phyloP scores from a whole-genome alignment of 257 asterid species.

The Forsythia suspensa region DNA sequence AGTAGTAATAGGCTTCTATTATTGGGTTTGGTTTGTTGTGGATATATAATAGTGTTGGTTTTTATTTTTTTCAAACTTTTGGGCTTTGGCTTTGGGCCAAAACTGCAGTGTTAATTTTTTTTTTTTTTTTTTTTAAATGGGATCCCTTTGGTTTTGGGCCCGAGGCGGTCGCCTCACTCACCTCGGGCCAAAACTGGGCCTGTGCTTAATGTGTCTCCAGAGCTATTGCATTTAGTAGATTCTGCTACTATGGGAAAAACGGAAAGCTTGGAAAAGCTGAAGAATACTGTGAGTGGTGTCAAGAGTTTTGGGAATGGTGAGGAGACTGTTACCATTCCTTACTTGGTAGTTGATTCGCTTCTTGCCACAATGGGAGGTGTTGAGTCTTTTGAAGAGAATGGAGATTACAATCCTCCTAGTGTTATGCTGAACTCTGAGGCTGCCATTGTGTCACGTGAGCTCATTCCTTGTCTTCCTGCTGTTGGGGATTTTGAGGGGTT shows the following conservation, averaged over 20 bases:
- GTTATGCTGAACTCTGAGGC: conserved; percentile 99
- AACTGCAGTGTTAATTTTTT: too few relatives aligned
- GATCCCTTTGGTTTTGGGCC: too few relatives aligned
- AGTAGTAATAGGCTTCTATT: too few relatives aligned
- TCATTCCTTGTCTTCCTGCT: conserved; percentile 89
- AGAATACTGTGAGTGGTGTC: conserved; percentile 81
- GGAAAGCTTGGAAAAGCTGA: conserved; percentile 84
- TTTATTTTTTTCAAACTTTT: too few relatives aligned
- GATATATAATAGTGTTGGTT: too few relatives aligned
- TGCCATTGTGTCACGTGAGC: conserved; percentile 95
- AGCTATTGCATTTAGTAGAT: conserved; percentile 96
- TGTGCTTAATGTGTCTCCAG: conserved; percentile 78
- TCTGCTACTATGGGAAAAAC: conserved; percentile 99
- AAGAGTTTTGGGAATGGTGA: conserved; percentile 75
- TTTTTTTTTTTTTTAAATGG: too few relatives aligned
- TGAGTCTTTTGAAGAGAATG: conserved; percentile 95
- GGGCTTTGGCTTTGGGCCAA: too few relatives aligned
- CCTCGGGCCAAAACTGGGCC: too few relatives aligned
- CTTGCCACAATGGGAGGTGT: conserved; percentile 99
- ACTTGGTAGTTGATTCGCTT: conserved; percentile 90
- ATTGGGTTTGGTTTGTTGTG: too few relatives aligned
- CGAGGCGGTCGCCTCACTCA: too few relatives aligned
- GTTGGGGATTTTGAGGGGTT: conserved; percentile 75
- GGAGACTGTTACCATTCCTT: conserved; percentile 72
- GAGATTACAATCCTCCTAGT: conserved; percentile 91